Evolutionary conservation across 257 asterid genomes (phyloP).

Genomic region (Jacaranda copaia): DNA sequence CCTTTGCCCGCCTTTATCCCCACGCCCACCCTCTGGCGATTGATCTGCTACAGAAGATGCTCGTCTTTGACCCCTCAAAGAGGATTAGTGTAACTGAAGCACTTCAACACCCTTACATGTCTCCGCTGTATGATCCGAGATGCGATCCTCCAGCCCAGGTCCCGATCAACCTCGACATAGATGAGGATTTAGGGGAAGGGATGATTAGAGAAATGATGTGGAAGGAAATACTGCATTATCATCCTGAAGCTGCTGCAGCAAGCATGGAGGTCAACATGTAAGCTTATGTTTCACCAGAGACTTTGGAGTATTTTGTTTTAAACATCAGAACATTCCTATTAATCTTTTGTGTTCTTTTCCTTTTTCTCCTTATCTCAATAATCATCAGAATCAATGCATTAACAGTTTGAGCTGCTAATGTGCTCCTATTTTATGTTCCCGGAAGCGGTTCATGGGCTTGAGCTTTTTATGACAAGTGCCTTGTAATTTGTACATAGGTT

Average conservation of each 20-base stretch:
- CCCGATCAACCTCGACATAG: slow-evolving; percentile 65
- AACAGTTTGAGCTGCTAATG: slow-evolving; percentile 55
- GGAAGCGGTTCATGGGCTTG: slow-evolving; percentile 29
- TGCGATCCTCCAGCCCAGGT: slow-evolving; percentile 64
- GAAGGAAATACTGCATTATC: slow-evolving; percentile 64
- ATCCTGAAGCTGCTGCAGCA: slow-evolving; percentile 50
- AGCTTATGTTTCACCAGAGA: slow-evolving; percentile 14
- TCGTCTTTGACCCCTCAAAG: slow-evolving; percentile 69
- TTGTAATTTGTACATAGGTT: slow-evolving; percentile 50
- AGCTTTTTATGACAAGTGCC: slow-evolving; percentile 37
- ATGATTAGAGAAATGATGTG: slow-evolving; percentile 71
- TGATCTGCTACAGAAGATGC: slow-evolving; percentile 66
- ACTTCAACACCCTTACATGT: slow-evolving; percentile 71
- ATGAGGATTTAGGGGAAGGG: slow-evolving; percentile 66
- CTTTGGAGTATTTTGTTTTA: slow-evolving; percentile 24
- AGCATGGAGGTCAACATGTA: slow-evolving; percentile 35
- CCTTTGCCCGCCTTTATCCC: slow-evolving; percentile 56
- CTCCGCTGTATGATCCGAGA: slow-evolving; percentile 65
- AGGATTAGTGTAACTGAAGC: slow-evolving; percentile 69
- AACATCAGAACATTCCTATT: slow-evolving; percentile 5
- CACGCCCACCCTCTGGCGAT: slow-evolving; percentile 67
- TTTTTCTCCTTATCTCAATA: slow-evolving; percentile 30
- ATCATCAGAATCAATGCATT: slow-evolving; percentile 43
- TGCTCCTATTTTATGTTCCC: slow-evolving; percentile 31
- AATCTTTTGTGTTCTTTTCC: slow-evolving; percentile 10